A percentile compares a stretch with the other conserved stretches of the same genome.
Evolutionary conservation across 495 filamentous ascomycete species (phyloP).

Genomic region (Penicillium turbatum): DNA sequence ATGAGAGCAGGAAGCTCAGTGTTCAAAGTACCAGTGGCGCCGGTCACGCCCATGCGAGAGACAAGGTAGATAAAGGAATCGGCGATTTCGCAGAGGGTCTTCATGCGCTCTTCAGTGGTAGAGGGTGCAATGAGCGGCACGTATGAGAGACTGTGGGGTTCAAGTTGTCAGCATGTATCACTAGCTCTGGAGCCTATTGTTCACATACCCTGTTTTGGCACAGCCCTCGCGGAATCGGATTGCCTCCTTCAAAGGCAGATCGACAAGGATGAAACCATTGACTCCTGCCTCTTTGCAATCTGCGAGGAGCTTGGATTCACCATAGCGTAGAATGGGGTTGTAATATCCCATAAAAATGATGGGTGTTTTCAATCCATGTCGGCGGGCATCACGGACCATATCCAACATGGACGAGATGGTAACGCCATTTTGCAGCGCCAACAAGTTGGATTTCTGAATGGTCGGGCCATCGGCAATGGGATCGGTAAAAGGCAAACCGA

Average conservation of each 20-base stretch:
- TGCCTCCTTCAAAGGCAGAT: constrained; percentile 92
- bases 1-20: constrained; percentile 71
- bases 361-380: constrained; percentile 68
- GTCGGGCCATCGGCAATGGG: constrained; percentile 91
- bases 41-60: constrained; percentile 92
- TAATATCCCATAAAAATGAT: constrained; percentile 97
- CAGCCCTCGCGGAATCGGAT: constrained; percentile 81
- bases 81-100: constrained; percentile 89
- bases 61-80: constrained; percentile 98
- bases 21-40: constrained; percentile 74
- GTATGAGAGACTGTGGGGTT: constrained; percentile 66
- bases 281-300: constrained; percentile 84
- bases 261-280: constrained; percentile 95
- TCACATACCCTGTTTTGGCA: constrained; percentile 59
- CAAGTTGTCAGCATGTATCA: too few relatives aligned
- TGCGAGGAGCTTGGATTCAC: constrained; percentile 76
- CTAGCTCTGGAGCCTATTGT: too few relatives aligned
- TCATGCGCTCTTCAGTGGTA: constrained; percentile 83
- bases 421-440: constrained; percentile 81
- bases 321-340: constrained; percentile 90
- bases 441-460: constrained; percentile 82
- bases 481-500: constrained; percentile 88
- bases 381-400: constrained; percentile 71
- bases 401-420: constrained; percentile 69
- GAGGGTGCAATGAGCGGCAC: constrained; percentile 90